phyloP scores from a whole-genome alignment of 352 stramenopile genomes.

The Globisporangium cederbergense region DNA sequence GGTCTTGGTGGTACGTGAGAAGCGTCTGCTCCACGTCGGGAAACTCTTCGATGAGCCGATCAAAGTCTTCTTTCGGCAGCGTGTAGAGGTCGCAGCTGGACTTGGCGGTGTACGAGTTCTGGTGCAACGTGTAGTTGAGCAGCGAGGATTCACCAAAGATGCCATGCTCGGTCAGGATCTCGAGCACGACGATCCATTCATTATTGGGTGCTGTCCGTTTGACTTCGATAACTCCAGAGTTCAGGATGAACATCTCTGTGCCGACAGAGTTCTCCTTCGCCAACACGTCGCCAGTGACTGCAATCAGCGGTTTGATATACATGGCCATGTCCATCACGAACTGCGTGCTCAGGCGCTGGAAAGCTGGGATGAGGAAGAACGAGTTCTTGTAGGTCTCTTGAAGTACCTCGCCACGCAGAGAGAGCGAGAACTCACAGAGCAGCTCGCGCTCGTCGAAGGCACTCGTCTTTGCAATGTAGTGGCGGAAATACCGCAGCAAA shows the following conservation, averaged over 20 bases:
- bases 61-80: constrained; percentile 78
- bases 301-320: constrained; percentile 82
- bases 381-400: constrained; percentile 74
- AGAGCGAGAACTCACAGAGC: constrained; percentile 73
- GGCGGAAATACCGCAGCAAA: constrained; percentile 69
- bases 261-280: constrained; percentile 60
- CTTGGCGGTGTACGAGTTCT: constrained; percentile 75
- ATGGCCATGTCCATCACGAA: constrained; percentile 86
- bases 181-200: constrained; percentile 69
- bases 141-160: constrained; percentile 72
- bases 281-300: constrained; percentile 60
- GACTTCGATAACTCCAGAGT: constrained; percentile 70
- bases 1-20: constrained; percentile 54
- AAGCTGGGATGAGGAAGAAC: constrained; percentile 71
- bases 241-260: constrained; percentile 83
- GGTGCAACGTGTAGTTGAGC: constrained; percentile 68
- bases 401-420: constrained; percentile 66
- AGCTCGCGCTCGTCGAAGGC: constrained; percentile 74
- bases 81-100: constrained; percentile 75
- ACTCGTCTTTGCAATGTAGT: constrained; percentile 78
- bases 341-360: constrained; percentile 64
- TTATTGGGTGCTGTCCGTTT: constrained; percentile 47
- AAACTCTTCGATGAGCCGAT: constrained; percentile 75
- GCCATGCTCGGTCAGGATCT: constrained; percentile 62
- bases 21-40: constrained; percentile 64